Percentiles rank a stretch among this genome's conserved stretches.
These are phyloP conservation scores for Flaveria floridana DNA, from an alignment of 140 eudicot genomes.

Conservation along the genomic window DNA sequence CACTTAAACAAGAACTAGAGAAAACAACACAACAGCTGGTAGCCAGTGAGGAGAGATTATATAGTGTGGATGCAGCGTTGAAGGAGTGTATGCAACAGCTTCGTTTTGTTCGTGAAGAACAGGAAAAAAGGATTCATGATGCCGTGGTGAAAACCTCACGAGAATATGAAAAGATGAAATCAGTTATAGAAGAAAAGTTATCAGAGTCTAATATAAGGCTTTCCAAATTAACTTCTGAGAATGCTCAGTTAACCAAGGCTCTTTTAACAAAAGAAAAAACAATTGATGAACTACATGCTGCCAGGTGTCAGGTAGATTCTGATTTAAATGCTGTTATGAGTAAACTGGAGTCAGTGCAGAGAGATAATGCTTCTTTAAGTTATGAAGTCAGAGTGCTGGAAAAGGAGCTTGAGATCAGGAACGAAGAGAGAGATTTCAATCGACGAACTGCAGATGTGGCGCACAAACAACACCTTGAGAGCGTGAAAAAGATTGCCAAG, in stretches of 20 bases:
- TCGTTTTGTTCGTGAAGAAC: conserved; percentile 83
- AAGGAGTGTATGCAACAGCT: conserved; percentile 91
- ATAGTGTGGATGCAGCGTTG: conserved; percentile 71
- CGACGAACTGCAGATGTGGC: conserved; percentile 70
- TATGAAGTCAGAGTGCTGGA: conserved; percentile 83
- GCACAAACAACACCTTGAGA: conserved; percentile 71
- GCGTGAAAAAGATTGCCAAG: conserved; percentile 69
- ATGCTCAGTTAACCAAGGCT: conserved; percentile 54
- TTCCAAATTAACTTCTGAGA: conserved; percentile 51
- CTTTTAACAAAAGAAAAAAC: conserved; percentile 58
- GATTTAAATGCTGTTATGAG: conserved; percentile 48
- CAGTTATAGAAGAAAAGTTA: conserved; percentile 51
- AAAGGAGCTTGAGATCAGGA: conserved; percentile 84
- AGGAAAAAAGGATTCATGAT: conserved; percentile 76
- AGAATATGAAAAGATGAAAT: conserved; percentile 53
- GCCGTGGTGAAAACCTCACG: conserved; percentile 63
- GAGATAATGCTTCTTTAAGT: conserved; percentile 68
- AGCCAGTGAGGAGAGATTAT: conserved; percentile 59
- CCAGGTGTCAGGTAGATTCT: conserved; percentile 46
- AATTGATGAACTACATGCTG: conserved; percentile 49
- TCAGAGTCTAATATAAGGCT: conserved; percentile 51
- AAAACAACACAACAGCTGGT: conserved; percentile 51
- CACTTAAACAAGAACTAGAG: conserved; percentile 66
- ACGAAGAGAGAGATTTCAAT: conserved; percentile 79
- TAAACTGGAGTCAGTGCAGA: conserved; percentile 59